These are phyloP conservation scores for Sphagnurus paluster DNA, from an alignment of 1,284 basidiomycete species.

Conservation along the genomic window DNA sequence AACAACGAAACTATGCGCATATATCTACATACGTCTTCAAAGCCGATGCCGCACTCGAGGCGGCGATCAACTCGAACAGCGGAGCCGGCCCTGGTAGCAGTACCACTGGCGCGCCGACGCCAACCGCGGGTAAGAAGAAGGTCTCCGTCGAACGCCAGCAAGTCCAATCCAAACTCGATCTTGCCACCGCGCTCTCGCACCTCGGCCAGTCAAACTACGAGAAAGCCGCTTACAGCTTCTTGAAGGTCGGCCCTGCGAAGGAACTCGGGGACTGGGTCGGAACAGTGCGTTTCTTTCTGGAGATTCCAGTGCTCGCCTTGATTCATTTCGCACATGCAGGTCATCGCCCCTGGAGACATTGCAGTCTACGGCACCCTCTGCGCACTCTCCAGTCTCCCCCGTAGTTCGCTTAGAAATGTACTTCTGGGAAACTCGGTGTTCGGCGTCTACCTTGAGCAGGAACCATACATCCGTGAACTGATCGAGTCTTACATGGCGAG, in stretches of 20 bases:
- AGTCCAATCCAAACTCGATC: conserved; percentile 76
- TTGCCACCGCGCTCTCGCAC: conserved; percentile 72
- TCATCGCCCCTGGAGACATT: conserved; percentile 77
- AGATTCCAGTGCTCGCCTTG: not conserved
- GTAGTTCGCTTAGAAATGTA: conserved; percentile 66
- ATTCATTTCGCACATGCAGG: conserved; percentile 37
- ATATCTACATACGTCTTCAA: conserved; percentile 88
- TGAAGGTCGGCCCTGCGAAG: conserved; percentile 65
- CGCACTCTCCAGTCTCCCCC: conserved; percentile 72
- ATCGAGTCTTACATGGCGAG: conserved; percentile 81
- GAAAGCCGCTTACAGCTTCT: conserved; percentile 70
- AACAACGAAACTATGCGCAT: conserved; percentile 81
- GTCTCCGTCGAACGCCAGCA: conserved; percentile 56
- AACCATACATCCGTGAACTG: conserved; percentile 81
- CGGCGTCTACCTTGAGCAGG: conserved; percentile 79
- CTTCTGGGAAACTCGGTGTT: conserved; percentile 73
- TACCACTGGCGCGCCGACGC: conserved; percentile 23
- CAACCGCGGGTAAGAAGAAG: conserved; percentile 36
- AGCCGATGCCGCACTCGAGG: conserved; percentile 84
- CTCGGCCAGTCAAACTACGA: conserved; percentile 74
- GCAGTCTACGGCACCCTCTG: conserved; percentile 83
- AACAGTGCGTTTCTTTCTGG: conserved; percentile 44
- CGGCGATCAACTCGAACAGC: conserved; percentile 35
- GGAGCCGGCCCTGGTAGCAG: conserved; percentile 19
- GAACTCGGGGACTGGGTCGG: conserved; percentile 71